Conservation (phyloP, 1,284 basidiomycete genomes). For the Coniferiporia weirii region DNA sequence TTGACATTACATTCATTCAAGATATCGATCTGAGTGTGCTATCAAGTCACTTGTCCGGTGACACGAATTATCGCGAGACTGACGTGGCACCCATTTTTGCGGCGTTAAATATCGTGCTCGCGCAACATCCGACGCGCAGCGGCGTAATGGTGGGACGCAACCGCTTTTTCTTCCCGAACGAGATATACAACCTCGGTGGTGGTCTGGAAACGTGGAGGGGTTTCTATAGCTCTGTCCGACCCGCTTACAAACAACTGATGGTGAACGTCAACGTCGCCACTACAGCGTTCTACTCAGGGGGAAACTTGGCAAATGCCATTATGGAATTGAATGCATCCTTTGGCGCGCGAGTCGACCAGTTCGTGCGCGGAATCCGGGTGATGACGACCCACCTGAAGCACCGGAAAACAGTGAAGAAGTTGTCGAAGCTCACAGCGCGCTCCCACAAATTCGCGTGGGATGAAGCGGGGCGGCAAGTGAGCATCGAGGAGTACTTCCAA, state of each 20-base stretch:
- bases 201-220: slow-evolving; percentile 66
- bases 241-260: slow-evolving; percentile 67
- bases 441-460: slow-evolving; percentile 51
- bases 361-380: slow-evolving; percentile 57
- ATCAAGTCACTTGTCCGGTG: slow-evolving; percentile 52
- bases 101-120: slow-evolving; percentile 66
- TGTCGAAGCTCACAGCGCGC: slow-evolving; percentile 42
- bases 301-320: slow-evolving; percentile 57
- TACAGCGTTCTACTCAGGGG: slow-evolving; percentile 66
- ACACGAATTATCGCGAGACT: slow-evolving; percentile 52
- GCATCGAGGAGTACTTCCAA: slow-evolving; percentile 60
- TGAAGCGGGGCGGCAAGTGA: slow-evolving; percentile 42
- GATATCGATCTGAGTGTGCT: slow-evolving; percentile 56
- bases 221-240: slow-evolving; percentile 72
- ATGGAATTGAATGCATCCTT: slow-evolving; percentile 48
- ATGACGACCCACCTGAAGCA: slow-evolving; percentile 52
- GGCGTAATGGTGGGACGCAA: slow-evolving; percentile 73
- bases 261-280: slow-evolving; percentile 77
- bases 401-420: slow-evolving; percentile 53
- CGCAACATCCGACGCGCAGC: slow-evolving; percentile 52
- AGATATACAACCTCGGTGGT: slow-evolving; percentile 47
- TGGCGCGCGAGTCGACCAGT: slow-evolving; percentile 44
- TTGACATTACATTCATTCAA: slow-evolving; percentile 57
- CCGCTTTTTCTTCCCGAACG: slow-evolving; percentile 64
- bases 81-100: slow-evolving; percentile 64